Base-by-base conservation (phyloP, 208 protist genomes). In the Leishmania mexicana region DNA sequence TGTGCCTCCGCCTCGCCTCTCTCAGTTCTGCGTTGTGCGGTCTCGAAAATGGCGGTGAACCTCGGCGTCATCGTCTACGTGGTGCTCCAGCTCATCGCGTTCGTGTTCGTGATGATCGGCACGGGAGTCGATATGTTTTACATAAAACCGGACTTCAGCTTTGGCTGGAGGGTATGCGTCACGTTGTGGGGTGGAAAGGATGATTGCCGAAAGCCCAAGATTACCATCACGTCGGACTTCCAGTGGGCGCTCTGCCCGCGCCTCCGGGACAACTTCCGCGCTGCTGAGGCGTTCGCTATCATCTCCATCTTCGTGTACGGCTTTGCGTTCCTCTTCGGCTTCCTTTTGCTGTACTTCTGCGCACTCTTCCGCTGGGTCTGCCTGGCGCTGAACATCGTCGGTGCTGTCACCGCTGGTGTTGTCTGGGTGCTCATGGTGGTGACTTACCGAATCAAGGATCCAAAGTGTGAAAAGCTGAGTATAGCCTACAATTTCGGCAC, bases 51-150 rank as follows among this genome's bases (percentile, higher is more conserved):
- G 62, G 58, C 38, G n/a, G 73, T 45, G 45, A 31, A 67, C 0
- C 85, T 88, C 81, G 87, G 87, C 15, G 83, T 94, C 74, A 79
- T 85, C 7, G 89, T 91, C 57, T 95, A 92, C 83, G 78, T 78
- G 17, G 83, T 95, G 49, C 28, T 92, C n/a, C 77, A 86, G 81
- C 54, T 88, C 24, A 72, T 89, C 24, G 85, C 85, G 13, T 86
- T 93, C 40, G 47, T 95, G 17, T 85, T 90, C 57, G 78, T 93
- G 57, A 35, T 90, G 67, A 81, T 91, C 31, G 91, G 85, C 11
- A 91, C 86, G 45, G 81, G 86, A 54, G 83, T 95, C 35, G 88
- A 91, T 74, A 85, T 87, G 87, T 89, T 92, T 81, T 80, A 84
- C 24, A 31, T 38, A 2, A 88, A 85, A 78, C 4, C 10, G 64